These are phyloP conservation scores for Aspergillus saccharolyticus DNA, from an alignment of 495 filamentous ascomycete genomes.

Conservation along the genomic window DNA sequence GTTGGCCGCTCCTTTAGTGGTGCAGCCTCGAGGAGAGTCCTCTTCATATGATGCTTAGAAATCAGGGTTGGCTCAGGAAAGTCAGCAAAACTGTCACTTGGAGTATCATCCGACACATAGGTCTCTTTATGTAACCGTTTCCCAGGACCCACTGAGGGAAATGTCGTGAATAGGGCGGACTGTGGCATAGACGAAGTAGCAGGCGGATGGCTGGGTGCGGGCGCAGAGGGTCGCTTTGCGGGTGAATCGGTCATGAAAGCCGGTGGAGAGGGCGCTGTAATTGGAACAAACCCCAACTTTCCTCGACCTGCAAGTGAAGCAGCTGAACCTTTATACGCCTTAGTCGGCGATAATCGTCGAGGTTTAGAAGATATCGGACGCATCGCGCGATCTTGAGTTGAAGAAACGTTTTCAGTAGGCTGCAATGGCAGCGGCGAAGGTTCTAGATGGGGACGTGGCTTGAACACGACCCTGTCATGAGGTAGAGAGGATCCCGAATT, in stretches of 20 bases:
- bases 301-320: conserved; percentile 28
- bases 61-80: conserved; percentile 54
- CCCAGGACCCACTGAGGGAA: conserved; percentile 43
- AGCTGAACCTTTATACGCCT: conserved; percentile 42
- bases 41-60: conserved; percentile 58
- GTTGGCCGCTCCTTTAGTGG: conserved; percentile 63
- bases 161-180: conserved; percentile 60
- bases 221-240: conserved; percentile 65
- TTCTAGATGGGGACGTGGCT: conserved; percentile 38
- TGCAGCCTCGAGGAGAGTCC: conserved; percentile 65
- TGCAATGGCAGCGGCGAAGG: conserved; percentile 49
- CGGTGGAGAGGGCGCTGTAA: conserved; percentile 63
- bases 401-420: conserved; percentile 37
- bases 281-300: conserved; percentile 52
- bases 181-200: conserved; percentile 55
- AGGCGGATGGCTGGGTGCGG: conserved; percentile 39
- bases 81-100: conserved; percentile 46
- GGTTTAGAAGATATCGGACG: conserved; percentile 47
- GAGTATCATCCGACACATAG: conserved; percentile 41
- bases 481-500: conserved; percentile 52
- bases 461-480: conserved; percentile 47
- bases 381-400: conserved; percentile 47
- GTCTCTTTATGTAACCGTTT: conserved; percentile 61
- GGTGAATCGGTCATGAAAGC: conserved; percentile 78
- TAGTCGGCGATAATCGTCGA: conserved; percentile 56